A percentile compares a stretch with the other conserved stretches of the same genome.
These are phyloP conservation scores for Gossypium stocksii DNA, from an alignment of 345 rosid genomes.

Conservation along the genomic window DNA sequence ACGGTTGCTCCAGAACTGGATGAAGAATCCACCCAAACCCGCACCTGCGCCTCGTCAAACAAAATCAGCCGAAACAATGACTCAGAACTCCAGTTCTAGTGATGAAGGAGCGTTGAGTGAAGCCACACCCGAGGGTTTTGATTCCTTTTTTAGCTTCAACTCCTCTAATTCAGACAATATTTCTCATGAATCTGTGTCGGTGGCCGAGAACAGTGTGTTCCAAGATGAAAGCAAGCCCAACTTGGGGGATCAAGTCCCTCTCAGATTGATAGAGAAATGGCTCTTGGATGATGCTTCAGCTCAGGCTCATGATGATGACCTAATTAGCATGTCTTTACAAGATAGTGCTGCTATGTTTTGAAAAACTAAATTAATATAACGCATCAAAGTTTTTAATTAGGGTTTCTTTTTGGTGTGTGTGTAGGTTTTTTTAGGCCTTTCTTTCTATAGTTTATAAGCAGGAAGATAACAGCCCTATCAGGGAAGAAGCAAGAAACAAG, in stretches of 20 bases:
- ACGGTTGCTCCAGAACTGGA: conserved; percentile 61
- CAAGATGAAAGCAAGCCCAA: conserved; percentile 43
- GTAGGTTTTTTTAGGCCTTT: not conserved
- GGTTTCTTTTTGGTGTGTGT: not conserved
- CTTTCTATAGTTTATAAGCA: not conserved
- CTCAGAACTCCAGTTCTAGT: conserved; percentile 29
- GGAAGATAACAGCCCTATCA: not conserved
- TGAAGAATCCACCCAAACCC: conserved; percentile 36
- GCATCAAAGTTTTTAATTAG: not conserved
- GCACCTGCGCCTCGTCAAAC: not conserved
- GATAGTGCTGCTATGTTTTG: conserved; percentile 34
- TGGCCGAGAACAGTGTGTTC: conserved; percentile 35
- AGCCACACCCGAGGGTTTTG: conserved; percentile 33
- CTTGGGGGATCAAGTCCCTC: conserved; percentile 34
- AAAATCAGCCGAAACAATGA: conserved; percentile 19
- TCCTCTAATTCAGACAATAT: conserved; percentile 32
- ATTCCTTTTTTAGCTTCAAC: conserved; percentile 45
- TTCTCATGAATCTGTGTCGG: conserved; percentile 34
- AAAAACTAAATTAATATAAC: not conserved
- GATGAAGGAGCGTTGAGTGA: conserved; percentile 26
- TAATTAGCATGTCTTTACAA: conserved; percentile 35
- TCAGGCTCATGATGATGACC: conserved; percentile 39
- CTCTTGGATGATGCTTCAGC: conserved; percentile 51
- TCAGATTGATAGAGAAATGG: conserved; percentile 65
- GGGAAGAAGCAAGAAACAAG: not conserved